Base-by-base conservation (phyloP, 202 grass and related monocot genomes). In the Sporobolus alterniflorus region DNA sequence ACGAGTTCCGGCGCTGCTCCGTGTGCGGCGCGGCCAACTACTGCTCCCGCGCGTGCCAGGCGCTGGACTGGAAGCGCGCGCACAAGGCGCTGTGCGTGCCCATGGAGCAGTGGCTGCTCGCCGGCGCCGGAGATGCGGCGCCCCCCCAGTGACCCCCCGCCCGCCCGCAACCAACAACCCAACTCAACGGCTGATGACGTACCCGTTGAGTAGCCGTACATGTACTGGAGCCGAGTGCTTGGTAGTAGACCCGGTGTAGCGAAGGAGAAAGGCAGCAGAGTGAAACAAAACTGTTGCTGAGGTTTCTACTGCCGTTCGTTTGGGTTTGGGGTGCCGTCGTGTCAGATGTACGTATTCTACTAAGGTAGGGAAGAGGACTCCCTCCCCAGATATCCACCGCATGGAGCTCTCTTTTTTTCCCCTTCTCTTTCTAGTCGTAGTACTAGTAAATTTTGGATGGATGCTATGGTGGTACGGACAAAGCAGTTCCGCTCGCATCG, bases 1-100 rank as follows among this genome's bases (percentile, higher is more conserved):
- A 98, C 90, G 96, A 98, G 84, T 98, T 98, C 82, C 89, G 93
- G 43, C 87, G 96, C 44, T 96, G 96, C 73, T 98, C 96, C 39
- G 93, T 96, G 21, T 98, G 96, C 68, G 93, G 96, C 76, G 83
- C 88, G 1, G 96, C 91, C 14, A 98, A 91, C 82, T 98, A 98
- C 93, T 98, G 96, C 93, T 98, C 96, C 40, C 89, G 96, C 75
- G 96, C 93, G 49, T 98, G 96, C 85, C 96, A 98, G 87, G 96
- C 92, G 2, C 91, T 98, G 10, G 88, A 98, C 82, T 98, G 96
- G 96, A 93, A 91, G 84, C 81, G 88, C 33, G 85, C 52, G 10
- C 96, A 98, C 84, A 88, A 82, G 79, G 75, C 48, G 21, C 88
- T 82, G 82, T 95, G 96, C 85, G 76, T 82, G 33, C 90, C 92